phyloP scores from a whole-genome alignment of 2,329 filamentous ascomycete genomes.

The Verticillium albo-atrum region DNA sequence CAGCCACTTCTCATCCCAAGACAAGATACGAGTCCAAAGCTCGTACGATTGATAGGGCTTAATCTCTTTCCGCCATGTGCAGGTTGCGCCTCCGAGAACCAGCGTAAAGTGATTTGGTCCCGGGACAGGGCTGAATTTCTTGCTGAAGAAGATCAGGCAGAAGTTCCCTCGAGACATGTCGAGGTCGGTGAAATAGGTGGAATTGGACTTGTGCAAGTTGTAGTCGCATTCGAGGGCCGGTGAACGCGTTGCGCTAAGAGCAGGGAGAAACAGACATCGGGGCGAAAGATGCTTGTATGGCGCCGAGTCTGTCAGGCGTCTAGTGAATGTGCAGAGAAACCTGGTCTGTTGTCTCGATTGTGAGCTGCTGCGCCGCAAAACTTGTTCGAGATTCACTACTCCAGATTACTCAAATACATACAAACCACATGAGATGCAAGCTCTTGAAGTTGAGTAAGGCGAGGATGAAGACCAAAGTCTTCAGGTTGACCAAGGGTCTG shows the following conservation, averaged over 20 bases:
- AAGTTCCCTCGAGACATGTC: constrained; percentile 80
- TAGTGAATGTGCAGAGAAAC: constrained; percentile 27
- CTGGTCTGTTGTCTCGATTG: constrained; percentile 19
- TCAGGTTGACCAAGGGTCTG: neutral
- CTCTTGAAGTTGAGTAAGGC: constrained; percentile 5
- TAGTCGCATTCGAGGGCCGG: constrained; percentile 78
- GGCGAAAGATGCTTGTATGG: constrained; percentile 17
- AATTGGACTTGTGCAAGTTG: constrained; percentile 78
- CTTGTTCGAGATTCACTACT: neutral
- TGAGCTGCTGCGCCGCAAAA: too few relatives aligned
- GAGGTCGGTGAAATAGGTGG: constrained; percentile 85
- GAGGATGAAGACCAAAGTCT: neutral
- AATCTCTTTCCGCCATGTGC: constrained; percentile 8
- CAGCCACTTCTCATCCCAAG: constrained; percentile 78
- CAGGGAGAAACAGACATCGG: constrained; percentile 30
- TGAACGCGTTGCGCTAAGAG: constrained; percentile 59
- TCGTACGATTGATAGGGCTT: constrained; percentile 8
- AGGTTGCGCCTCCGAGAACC: constrained; percentile 26
- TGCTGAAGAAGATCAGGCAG: constrained; percentile 61
- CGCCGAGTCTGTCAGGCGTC: constrained; percentile 17
- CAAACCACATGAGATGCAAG: constrained; percentile 3
- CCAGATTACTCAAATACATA: neutral
- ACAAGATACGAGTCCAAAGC: constrained; percentile 6
- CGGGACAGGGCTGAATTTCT: constrained; percentile 20
- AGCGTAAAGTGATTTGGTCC: constrained; percentile 53